Evolutionary conservation across 2,329 filamentous ascomycete species (phyloP).

Genomic region (Diaporthe caulivora): DNA sequence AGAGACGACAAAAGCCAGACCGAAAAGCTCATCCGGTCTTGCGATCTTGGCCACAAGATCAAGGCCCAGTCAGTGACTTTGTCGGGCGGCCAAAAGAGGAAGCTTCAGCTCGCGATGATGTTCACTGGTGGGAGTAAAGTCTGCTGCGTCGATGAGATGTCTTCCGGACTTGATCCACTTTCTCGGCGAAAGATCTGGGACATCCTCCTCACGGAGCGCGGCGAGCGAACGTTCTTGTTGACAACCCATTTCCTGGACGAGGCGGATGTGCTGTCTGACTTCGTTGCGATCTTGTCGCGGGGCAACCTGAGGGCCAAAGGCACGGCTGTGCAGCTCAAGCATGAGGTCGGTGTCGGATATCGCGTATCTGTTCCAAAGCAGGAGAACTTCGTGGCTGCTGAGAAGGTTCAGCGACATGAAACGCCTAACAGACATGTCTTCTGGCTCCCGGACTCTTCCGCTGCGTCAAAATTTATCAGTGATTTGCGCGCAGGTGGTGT

Average conservation of each 20-base stretch:
- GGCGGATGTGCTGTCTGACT: slow-evolving; percentile 88
- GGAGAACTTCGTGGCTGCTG: slow-evolving; percentile 17
- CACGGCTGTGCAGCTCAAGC: slow-evolving; percentile 87
- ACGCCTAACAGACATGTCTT: slow-evolving; percentile 71
- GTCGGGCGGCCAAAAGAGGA: slow-evolving; percentile 92
- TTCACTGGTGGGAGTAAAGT: slow-evolving; percentile 86
- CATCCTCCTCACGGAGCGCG: slow-evolving; percentile 87
- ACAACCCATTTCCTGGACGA: slow-evolving; percentile 97
- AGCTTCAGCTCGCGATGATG: slow-evolving; percentile 95
- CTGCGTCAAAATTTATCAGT: slow-evolving; percentile 79
- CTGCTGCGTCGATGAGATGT: slow-evolving; percentile 93
- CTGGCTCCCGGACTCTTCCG: slow-evolving; percentile 74
- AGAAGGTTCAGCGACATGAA: slow-evolving; percentile 20
- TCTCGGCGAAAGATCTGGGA: slow-evolving; percentile 94
- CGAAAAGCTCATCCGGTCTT: slow-evolving; percentile 71
- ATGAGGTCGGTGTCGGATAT: slow-evolving; percentile 85
- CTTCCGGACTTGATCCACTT: slow-evolving; percentile 87
- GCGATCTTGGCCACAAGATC: slow-evolving; percentile 82
- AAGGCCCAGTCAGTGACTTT: slow-evolving; percentile 80
- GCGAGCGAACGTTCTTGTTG: slow-evolving; percentile 83
- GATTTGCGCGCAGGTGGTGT: slow-evolving; percentile 76
- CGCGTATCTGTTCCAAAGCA: slow-evolving; percentile 74
- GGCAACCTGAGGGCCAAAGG: slow-evolving; percentile 85
- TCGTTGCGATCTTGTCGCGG: slow-evolving; percentile 89
- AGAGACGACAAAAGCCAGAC: slow-evolving; percentile 71